Conservation (phyloP, 352 stramenopile genomes). For the Globisporangium okanoganense region DNA sequence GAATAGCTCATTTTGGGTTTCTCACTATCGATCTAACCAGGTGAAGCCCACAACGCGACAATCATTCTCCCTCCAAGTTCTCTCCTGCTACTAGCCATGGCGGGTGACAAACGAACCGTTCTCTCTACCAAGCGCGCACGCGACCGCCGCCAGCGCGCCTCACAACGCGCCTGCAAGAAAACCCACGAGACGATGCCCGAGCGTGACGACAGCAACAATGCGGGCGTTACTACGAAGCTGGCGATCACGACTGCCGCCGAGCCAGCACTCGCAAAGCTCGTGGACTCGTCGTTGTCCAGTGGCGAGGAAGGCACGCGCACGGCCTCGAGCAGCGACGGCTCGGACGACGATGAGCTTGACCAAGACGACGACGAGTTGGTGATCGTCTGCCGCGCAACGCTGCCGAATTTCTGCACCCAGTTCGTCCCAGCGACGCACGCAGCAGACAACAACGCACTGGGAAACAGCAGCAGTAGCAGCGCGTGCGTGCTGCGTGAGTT, state of each 20-base stretch:
- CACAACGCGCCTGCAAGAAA: slow-evolving; percentile 27
- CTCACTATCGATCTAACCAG: slow-evolving; percentile 7
- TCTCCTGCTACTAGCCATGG: slow-evolving; percentile 26
- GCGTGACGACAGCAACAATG: slow-evolving; percentile 3
- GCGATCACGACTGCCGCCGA: slow-evolving; percentile 1
- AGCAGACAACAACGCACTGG: background rate
- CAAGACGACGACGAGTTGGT: slow-evolving; percentile 60
- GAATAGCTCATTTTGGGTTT: background rate
- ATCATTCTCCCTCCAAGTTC: background rate
- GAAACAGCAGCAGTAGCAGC: background rate
- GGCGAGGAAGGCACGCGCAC: background rate
- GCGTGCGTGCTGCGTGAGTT: slow-evolving; percentile 33
- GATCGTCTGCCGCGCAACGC: slow-evolving; percentile 51
- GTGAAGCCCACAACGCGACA: background rate
- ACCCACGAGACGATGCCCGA: slow-evolving; percentile 22
- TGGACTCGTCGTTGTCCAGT: slow-evolving; percentile 2
- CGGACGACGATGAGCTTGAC: slow-evolving; percentile 16
- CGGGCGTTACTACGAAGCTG: background rate
- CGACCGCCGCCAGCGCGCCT: slow-evolving; percentile 52
- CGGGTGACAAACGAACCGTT: slow-evolving; percentile 62
- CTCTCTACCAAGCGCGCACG: slow-evolving; percentile 57
- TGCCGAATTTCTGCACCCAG: slow-evolving; percentile 61
- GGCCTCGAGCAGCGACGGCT: slow-evolving; percentile 1
- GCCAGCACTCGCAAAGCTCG: slow-evolving; percentile 13
- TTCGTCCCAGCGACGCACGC: slow-evolving; percentile 27